phyloP scores from a whole-genome alignment of 1,284 basidiomycete species.

The Cystobasidiaceae sp. region DNA sequence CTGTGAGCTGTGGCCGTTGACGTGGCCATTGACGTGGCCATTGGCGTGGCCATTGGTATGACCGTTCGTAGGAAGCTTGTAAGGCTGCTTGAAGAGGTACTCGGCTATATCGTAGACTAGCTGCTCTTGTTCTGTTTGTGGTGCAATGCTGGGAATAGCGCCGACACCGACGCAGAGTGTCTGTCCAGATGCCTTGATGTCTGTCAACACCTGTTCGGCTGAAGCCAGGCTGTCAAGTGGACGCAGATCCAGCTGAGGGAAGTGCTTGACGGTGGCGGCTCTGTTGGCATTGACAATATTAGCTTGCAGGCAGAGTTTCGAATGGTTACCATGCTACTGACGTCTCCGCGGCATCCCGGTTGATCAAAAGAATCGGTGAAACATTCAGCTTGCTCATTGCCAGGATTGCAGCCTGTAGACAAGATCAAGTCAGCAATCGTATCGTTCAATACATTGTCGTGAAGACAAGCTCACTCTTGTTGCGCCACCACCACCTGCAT shows the following conservation, averaged over 20 bases:
- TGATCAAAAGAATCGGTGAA: background rate
- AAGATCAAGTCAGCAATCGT: background rate
- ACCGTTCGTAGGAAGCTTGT: background rate
- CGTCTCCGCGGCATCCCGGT: background rate
- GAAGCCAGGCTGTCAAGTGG: background rate
- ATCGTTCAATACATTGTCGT: background rate
- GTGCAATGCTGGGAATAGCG: slow-evolving; percentile 44
- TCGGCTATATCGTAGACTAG: slow-evolving; percentile 42
- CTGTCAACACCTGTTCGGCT: background rate
- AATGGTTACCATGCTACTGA: too few species aligned
- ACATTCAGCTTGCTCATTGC: background rate
- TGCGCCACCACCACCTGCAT: background rate
- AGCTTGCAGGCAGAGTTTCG: background rate
- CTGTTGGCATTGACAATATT: background rate
- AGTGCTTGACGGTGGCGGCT: background rate
- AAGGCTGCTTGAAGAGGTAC: slow-evolving; percentile 34
- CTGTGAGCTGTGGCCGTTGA: background rate
- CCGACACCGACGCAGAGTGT: slow-evolving; percentile 36
- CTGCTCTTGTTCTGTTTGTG: slow-evolving; percentile 42
- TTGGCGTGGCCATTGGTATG: background rate
- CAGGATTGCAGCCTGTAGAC: background rate
- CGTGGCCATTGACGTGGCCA: too few species aligned
- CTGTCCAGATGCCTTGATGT: background rate
- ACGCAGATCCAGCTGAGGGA: background rate
- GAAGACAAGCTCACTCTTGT: background rate